phyloP scores from a whole-genome alignment of 345 rosid species.

The Gynandropsis gynandra region DNA sequence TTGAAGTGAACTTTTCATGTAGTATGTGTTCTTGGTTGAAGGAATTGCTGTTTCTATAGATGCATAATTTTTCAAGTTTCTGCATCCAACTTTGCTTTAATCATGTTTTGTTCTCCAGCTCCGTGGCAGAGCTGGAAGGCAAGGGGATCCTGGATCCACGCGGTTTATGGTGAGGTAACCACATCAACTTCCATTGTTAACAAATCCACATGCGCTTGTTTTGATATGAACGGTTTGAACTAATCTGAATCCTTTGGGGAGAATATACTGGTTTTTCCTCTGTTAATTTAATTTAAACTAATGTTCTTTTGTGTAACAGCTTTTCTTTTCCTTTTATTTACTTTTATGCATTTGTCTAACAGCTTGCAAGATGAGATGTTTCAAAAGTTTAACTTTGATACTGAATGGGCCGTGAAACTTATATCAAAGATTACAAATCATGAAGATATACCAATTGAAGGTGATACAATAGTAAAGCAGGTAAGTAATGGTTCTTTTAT shows the following conservation, averaged over 20 bases:
- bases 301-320: constrained; percentile 34
- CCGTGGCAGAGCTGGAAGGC: constrained; percentile 98
- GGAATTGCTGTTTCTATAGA: constrained; percentile 9
- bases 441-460: constrained; percentile 87
- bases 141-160: constrained; percentile 97
- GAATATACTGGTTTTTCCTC: constrained; percentile 3
- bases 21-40: constrained; percentile 6
- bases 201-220: constrained; percentile 11
- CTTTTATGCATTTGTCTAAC: constrained; percentile 17
- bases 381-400: constrained; percentile 88
- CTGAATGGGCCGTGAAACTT: constrained; percentile 87
- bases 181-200: constrained; percentile 8
- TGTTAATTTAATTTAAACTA: background rate
- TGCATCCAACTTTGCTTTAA: constrained; percentile 10
- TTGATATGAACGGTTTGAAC: constrained; percentile 9
- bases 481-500: constrained; percentile 26
- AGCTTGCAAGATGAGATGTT: constrained; percentile 99
- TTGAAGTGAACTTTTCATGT: background rate
- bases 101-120: constrained; percentile 40
- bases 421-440: constrained; percentile 75
- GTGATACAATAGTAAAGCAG: constrained; percentile 79
- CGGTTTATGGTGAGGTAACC: constrained; percentile 93
- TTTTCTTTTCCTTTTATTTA: too few species aligned
- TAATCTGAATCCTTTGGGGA: constrained; percentile 6
- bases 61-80: constrained; percentile 13